Percentiles rank a stretch among this genome's conserved stretches.
Conservation (phyloP, 495 filamentous ascomycete species). For the Recurvomyces mirabilis region DNA sequence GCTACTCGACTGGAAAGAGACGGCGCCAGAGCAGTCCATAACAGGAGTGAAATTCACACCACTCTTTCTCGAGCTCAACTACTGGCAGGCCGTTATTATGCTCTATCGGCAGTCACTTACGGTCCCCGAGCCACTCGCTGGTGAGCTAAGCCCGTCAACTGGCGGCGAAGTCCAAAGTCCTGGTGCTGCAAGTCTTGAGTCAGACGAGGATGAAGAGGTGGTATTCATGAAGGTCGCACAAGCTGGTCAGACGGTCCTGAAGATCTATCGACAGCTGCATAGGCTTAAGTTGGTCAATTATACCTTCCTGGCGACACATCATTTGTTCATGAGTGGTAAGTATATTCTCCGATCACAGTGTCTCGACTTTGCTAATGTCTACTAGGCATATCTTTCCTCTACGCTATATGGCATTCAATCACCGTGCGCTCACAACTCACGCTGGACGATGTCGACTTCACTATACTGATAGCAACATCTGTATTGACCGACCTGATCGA, state of each 20-base stretch:
- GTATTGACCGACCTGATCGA: slow-evolving; percentile 63
- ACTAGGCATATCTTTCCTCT: slow-evolving; percentile 81
- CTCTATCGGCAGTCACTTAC: slow-evolving; percentile 85
- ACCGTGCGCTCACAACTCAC: slow-evolving; percentile 44
- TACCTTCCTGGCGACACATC: slow-evolving; percentile 92
- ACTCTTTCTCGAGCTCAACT: slow-evolving; percentile 84
- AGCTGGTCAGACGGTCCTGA: slow-evolving; percentile 83
- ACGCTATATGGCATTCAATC: slow-evolving; percentile 93
- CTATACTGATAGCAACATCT: slow-evolving; percentile 89
- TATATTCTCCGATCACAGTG: background rate
- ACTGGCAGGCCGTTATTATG: slow-evolving; percentile 97
- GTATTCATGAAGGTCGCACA: slow-evolving; percentile 90
- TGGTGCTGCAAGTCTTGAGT: slow-evolving; percentile 43
- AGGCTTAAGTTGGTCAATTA: slow-evolving; percentile 84
- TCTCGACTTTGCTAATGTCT: background rate
- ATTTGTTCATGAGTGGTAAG: slow-evolving; percentile 88
- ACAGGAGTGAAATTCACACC: slow-evolving; percentile 79
- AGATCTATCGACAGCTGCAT: slow-evolving; percentile 83
- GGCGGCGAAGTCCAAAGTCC: slow-evolving; percentile 54
- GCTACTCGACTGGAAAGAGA: slow-evolving; percentile 75
- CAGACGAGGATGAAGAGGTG: slow-evolving; percentile 73
- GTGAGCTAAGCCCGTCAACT: slow-evolving; percentile 37
- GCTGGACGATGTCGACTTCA: slow-evolving; percentile 92
- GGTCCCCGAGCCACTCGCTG: slow-evolving; percentile 72
- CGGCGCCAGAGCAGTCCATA: slow-evolving; percentile 61